Evolutionary conservation across 768 basidiomycete species (phyloP), one percentile per base, ranked within the genome.

Genomic region (Tubosaeta sp.): DNA sequence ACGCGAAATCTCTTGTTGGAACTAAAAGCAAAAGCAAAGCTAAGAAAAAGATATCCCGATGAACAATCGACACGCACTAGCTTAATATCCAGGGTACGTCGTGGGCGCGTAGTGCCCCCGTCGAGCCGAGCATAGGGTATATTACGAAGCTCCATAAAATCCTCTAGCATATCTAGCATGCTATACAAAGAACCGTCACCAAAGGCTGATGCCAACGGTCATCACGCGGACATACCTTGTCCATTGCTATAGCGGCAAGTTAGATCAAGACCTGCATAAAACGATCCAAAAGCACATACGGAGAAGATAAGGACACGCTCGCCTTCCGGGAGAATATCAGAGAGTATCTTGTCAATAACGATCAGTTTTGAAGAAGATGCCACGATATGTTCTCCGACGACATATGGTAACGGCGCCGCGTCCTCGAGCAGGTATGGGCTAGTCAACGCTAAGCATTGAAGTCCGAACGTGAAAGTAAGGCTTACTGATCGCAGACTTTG

Each of bases 271-370:
- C 12, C 3, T 14, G 7, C n/a, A 19, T 11, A 10, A 19, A 11
- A n/a, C 48, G 13, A 18, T 6, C 16, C 43, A 3, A 29, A 16
- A 32, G 22, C 35, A 32, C 49, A 22, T 31, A 51, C 83, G 53
- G 84, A 82, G 66, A 87, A 88, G 21, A 88, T 82, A 18, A 89
- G 71, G 14, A 85, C 82, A 29, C 77, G 72, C 56, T 84, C 83
- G 46, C 76, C 80, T 57, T 78, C 79, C 0, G 82, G 81, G 8
- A 84, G 69, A 44, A 78, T 68, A 42, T 82, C 74, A 9, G 70
- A 69, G 22, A 84, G 70, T 11, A 84, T 61, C 57, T 84, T 84
- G 70, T 84, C 83, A 30, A 84, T 74, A 21, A 69, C 71, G 21
- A 80, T 75, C 40, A 80, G 56, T 57, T 84, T 84, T 1, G 79